phyloP scores from a whole-genome alignment of 768 basidiomycete species.

The Tephrocybe sp. region DNA sequence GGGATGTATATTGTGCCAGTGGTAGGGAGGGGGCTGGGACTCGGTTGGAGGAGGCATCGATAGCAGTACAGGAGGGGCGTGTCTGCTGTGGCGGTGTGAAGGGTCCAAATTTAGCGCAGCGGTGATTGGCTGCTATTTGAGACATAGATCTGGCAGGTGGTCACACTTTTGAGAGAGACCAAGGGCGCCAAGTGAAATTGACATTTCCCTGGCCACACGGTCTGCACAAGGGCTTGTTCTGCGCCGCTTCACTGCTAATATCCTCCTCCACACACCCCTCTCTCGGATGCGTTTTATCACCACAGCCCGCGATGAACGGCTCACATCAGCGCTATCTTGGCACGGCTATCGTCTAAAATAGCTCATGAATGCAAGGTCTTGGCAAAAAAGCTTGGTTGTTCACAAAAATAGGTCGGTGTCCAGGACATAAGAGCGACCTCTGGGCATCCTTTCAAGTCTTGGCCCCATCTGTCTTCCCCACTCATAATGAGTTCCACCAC shows the following conservation, averaged over 20 bases:
- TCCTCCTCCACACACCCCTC: not conserved
- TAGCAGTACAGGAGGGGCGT: too few relatives aligned
- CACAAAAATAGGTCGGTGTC: constrained; percentile 45
- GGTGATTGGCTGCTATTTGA: constrained; percentile 36
- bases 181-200: not conserved
- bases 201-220: too few relatives aligned
- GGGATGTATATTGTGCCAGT: constrained; percentile 34
- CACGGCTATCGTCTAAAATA: constrained; percentile 34
- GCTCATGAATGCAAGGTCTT: constrained; percentile 36
- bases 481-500: constrained; percentile 35
- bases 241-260: not conserved
- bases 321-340: constrained; percentile 7
- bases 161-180: constrained; percentile 20
- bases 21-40: constrained; percentile 26
- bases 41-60: not conserved
- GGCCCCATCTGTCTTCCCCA: constrained; percentile 34
- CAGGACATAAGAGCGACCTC: constrained; percentile 46
- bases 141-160: constrained; percentile 22
- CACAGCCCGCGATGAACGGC: not conserved
- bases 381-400: constrained; percentile 46
- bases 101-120: constrained; percentile 21
- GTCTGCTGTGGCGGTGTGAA: constrained; percentile 17
- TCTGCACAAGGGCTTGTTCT: not conserved
- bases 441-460: constrained; percentile 37
- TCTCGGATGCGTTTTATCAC: not conserved